A percentile compares a stretch with the other conserved stretches of the same genome.
Evolutionary conservation across 768 basidiomycete species (phyloP).

Genomic region (Leccinum subtestaceum): DNA sequence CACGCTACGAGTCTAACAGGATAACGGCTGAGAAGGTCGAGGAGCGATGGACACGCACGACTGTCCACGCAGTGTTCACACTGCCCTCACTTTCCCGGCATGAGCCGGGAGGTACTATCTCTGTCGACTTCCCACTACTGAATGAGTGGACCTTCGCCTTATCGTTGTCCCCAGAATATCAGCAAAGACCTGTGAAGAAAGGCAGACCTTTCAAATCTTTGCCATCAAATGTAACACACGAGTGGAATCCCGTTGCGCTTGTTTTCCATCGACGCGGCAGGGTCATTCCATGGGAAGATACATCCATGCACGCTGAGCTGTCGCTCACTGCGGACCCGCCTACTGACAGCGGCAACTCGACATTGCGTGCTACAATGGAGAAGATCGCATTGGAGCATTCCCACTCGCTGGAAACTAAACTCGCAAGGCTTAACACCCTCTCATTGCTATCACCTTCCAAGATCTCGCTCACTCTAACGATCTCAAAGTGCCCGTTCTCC

Average conservation of each 20-base stretch:
- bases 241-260: slow-evolving; percentile 8
- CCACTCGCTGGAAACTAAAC: background rate
- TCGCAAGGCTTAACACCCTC: background rate
- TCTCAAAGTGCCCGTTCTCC: slow-evolving; percentile 16
- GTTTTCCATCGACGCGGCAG: slow-evolving; percentile 9
- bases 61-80: slow-evolving; percentile 7
- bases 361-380: background rate
- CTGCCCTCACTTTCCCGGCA: background rate
- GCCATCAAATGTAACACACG: background rate
- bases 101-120: background rate
- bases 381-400: slow-evolving; percentile 1
- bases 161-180: slow-evolving; percentile 5
- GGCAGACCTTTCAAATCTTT: background rate
- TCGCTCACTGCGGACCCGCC: background rate
- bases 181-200: background rate
- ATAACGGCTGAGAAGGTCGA: slow-evolving; percentile 4
- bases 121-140: slow-evolving; percentile 12
- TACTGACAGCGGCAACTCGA: background rate
- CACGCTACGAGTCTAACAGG: background rate
- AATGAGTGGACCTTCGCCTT: slow-evolving; percentile 18
- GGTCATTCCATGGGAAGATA: slow-evolving; percentile 10
- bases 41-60: slow-evolving; percentile 18
- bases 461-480: slow-evolving; percentile 12
- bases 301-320: slow-evolving; percentile 14
- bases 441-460: background rate